phyloP scores from a whole-genome alignment of 345 rosid genomes.

The Moricandia moricandioides region DNA sequence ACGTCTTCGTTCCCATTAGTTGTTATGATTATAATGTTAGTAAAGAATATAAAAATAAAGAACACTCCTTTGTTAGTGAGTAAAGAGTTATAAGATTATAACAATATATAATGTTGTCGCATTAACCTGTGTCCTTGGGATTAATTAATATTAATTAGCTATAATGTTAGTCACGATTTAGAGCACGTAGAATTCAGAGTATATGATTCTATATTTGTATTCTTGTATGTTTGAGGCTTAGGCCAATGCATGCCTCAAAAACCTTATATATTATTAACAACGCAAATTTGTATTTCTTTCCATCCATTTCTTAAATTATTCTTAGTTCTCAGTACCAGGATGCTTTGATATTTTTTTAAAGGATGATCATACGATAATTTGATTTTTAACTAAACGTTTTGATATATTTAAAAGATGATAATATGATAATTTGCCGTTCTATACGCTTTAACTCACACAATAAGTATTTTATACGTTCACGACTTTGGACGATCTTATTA shows the following conservation, averaged over 20 bases:
- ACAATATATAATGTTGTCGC: background rate
- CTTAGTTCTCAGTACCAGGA: too few species aligned
- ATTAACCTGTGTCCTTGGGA: background rate
- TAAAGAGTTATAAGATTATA: background rate
- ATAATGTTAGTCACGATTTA: background rate
- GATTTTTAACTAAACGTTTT: too few species aligned
- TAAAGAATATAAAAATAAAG: background rate
- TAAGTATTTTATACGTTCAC: background rate
- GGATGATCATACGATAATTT: too few species aligned
- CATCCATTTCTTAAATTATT: too few species aligned
- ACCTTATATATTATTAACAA: too few species aligned
- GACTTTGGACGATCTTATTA: background rate
- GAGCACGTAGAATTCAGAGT: too few species aligned
- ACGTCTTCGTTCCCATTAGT: slow-evolving; percentile 25
- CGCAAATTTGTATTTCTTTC: too few species aligned
- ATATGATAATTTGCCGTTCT: too few species aligned
- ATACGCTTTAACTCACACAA: too few species aligned
- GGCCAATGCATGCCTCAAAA: background rate
- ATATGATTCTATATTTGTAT: too few species aligned
- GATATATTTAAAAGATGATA: too few species aligned
- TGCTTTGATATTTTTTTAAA: too few species aligned
- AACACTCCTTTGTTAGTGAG: slow-evolving; percentile 19
- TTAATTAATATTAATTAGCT: background rate
- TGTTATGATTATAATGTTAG: slow-evolving; percentile 7
- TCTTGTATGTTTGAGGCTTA: background rate